A percentile compares a stretch with the other conserved stretches of the same genome.
phyloP scores from a whole-genome alignment of 2,329 filamentous ascomycete genomes.

The Xylariaceae sp. region DNA sequence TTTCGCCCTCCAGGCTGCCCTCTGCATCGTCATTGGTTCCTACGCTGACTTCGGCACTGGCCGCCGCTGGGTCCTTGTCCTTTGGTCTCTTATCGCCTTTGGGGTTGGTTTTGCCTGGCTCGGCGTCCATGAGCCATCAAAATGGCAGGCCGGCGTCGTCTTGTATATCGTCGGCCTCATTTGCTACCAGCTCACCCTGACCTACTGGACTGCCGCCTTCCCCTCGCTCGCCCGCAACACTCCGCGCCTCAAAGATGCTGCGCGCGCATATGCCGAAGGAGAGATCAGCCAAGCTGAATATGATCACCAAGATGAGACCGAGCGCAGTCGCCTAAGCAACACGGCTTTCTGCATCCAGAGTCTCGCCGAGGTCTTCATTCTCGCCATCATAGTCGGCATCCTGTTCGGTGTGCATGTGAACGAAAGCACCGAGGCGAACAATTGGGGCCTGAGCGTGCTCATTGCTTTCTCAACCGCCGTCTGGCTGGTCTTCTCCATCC shows the following conservation, averaged over 20 bases:
- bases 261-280: slow-evolving; percentile 34
- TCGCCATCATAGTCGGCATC: slow-evolving; percentile 60
- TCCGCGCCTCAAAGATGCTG: slow-evolving; percentile 32
- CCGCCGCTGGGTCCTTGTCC: slow-evolving; percentile 57
- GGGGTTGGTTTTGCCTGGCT: slow-evolving; percentile 63
- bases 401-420: slow-evolving; percentile 58
- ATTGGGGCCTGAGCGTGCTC: slow-evolving; percentile 60
- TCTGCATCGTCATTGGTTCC: slow-evolving; percentile 48
- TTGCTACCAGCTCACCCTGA: slow-evolving; percentile 61
- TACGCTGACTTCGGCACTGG: slow-evolving; percentile 62
- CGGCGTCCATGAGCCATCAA: slow-evolving; percentile 53
- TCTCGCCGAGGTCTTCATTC: slow-evolving; percentile 55
- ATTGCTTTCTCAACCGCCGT: slow-evolving; percentile 60
- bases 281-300: slow-evolving; percentile 55
- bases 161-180: slow-evolving; percentile 64
- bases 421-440: slow-evolving; percentile 54
- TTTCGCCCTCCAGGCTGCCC: slow-evolving; percentile 59
- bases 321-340: slow-evolving; percentile 59
- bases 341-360: slow-evolving; percentile 60
- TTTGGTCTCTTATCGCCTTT: slow-evolving; percentile 55
- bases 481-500: slow-evolving; percentile 58
- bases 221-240: slow-evolving; percentile 37
- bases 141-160: slow-evolving; percentile 57
- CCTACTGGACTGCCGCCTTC: slow-evolving; percentile 62
- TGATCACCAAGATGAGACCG: slow-evolving; percentile 55